phyloP scores from a whole-genome alignment of 768 basidiomycete species.

The Boletus subparvulus region DNA sequence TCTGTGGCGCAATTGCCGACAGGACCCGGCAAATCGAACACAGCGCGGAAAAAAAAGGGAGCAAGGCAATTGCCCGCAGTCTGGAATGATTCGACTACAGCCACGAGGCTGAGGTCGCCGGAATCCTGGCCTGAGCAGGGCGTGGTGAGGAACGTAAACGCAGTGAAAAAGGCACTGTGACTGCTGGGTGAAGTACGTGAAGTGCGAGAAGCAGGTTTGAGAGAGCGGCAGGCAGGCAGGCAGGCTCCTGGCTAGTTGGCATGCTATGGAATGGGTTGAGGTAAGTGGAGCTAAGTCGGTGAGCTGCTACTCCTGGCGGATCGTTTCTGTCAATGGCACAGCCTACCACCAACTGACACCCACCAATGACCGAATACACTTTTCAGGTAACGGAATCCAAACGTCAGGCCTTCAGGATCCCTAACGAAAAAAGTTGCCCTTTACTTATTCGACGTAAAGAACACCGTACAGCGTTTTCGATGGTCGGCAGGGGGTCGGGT shows the following conservation, averaged over 20 bases:
- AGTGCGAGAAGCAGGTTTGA: not conserved
- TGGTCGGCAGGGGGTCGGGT: no score
- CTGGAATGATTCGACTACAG: not conserved
- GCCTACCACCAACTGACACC: not conserved
- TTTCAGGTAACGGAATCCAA: no score
- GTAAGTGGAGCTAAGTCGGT: constrained; percentile 6
- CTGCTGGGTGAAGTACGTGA: constrained; percentile 1
- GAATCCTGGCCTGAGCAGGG: not conserved
- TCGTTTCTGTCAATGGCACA: constrained; percentile 3
- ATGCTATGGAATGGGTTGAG: constrained; percentile 4
- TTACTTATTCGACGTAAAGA: no score
- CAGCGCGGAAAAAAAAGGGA: constrained; percentile 6
- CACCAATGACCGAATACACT: no score
- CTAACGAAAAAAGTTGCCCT: no score
- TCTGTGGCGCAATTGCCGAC: constrained; percentile 8
- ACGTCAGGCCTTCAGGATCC: no score
- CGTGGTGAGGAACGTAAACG: constrained; percentile 12
- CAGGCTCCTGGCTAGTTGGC: constrained; percentile 2
- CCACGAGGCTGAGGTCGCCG: constrained; percentile 17
- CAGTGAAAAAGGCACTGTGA: not conserved
- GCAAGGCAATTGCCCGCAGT: not conserved
- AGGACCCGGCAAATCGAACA: constrained; percentile 2
- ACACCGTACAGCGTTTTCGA: no score
- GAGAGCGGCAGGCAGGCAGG: not conserved
- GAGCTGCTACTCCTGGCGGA: constrained; percentile 10